Base-by-base conservation (phyloP, 345 rosid genomes). In the Kernera saxatilis region DNA sequence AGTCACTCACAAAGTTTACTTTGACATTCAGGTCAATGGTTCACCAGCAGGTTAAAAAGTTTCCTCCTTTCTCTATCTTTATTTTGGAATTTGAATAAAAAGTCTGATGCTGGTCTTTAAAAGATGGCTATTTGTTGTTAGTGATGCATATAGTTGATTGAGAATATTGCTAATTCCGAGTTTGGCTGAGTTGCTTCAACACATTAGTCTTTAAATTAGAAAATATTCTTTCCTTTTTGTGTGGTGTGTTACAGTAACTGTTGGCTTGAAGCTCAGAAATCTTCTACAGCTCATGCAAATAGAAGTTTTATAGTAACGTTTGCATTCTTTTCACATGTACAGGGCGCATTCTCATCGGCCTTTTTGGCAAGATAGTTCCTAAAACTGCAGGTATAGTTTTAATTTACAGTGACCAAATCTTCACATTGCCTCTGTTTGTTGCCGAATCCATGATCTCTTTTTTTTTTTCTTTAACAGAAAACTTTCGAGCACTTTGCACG, bases 401-500 rank as follows among this genome's bases (percentile, higher is more conserved):
- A 27, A 59, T 57, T 39, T 22, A 18, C 9, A 8, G 43, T 26
- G 46, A 11, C 1, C 0, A 39, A 44, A 18, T 17, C 50, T 61
- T 50, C 29, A 3, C n/a, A 21, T 67, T 48, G 23, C 46, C 13
- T 54, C 36, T 37, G 27, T 69, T 44, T 39, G 22, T 75, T 56
- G 41, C 36, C 25, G 49, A 67, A 26, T 60, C 70, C 54, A 22
- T 40, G 23, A 14, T 22, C 73, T 59, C 57, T 48, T 50, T 68
- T 30, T 81, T 45, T 8, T 11, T 4, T 29, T 21, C 0, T 64
- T 19, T 9, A 87, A 87, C 98, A 94, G 98, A 94, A 82, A 94
- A 94, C 73, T 94, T 94, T 71, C 92, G 98, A 70, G 93, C 97
- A 26, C 83, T 94, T 80, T 94, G 99, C 82, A 94, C 96, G 18